Evolutionary conservation across 495 filamentous ascomycete species (phyloP).

Genomic region (Hypoxylon fragiforme): DNA sequence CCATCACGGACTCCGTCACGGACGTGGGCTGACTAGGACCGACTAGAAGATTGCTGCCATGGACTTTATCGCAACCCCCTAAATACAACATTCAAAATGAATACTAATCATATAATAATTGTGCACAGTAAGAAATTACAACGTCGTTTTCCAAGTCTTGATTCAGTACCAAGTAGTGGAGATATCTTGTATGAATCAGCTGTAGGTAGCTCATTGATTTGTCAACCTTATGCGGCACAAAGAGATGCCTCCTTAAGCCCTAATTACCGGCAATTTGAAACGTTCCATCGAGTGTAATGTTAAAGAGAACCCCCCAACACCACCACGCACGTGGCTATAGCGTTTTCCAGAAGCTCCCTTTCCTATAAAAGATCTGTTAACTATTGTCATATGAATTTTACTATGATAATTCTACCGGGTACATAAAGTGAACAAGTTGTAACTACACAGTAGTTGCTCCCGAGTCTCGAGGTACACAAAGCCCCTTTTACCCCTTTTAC

Average conservation of each 20-base stretch:
- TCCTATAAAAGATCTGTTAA: no score
- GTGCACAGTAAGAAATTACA: not conserved
- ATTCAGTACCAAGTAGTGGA: not conserved
- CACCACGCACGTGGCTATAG: not conserved
- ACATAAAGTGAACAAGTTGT: no score
- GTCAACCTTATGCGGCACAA: not conserved
- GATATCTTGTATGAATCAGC: not conserved
- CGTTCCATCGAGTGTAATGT: conserved; percentile 16
- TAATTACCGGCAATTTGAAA: conserved; percentile 14
- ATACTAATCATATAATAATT: no score
- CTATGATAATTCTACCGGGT: no score
- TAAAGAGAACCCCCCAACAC: not conserved
- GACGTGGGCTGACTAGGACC: no score
- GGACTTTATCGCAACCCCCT: no score
- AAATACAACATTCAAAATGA: no score
- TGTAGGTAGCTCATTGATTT: no score
- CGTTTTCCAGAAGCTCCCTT: not conserved
- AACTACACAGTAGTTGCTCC: no score
- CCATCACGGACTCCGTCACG: no score
- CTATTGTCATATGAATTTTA: no score
- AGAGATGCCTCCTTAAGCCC: not conserved
- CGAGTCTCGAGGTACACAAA: not conserved
- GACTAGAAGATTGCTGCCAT: no score
- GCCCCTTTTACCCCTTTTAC: not conserved
- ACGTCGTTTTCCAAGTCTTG: not conserved